Evolutionary conservation across 2,329 filamentous ascomycete species (phyloP), one percentile per base, ranked within the genome.

Genomic region (Leptographium procerum): DNA sequence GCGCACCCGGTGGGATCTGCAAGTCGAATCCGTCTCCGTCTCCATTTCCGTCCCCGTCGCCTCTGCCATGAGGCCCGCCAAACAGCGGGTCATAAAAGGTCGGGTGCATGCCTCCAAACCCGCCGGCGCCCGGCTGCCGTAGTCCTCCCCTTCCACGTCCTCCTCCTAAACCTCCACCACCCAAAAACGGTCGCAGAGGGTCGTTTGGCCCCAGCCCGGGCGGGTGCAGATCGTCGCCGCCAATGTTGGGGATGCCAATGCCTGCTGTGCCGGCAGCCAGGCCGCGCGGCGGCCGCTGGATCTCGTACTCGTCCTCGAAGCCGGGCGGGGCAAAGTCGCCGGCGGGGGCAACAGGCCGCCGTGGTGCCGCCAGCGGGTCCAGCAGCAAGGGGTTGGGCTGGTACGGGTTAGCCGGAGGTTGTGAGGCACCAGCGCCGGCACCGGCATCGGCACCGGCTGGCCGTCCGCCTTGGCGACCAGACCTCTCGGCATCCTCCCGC

Each of bases 51-150:
- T 69, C 74, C 1, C 69, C 74, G 1, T 71, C 71, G 11, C 75
- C 71, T 10, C 48, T 19, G 2, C 10, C n/a, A n/a, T n/a, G n/a
- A n/a, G n/a, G 24, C 1, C 76, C 78, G 8, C 75, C 80, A 68
- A 96, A 96, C 53, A 96, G 72, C 8, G 89, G 90, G 68, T 97
- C 91, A 65, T 96, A 90, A 69, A 96, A 94, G 0, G 91, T 95
- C 1, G 94, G 94, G 71, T 96, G 89, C 94, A 99, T 99, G 1
- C 94, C 94, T 14, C 87, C 84, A 13, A 80, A 66, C 3, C 66
- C 80, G 24, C 84, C 59, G 33, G n/a, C 19, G 40, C 55, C 50
- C 19, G 26, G 48, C 24, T 52, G 50, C 19, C 52, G 19, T 29
- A 60, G 53, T 5, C 91, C 91, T n/a, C 86, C 83, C n/a, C 79